Base-by-base conservation (phyloP, 768 basidiomycete genomes). In the Sporobolomyces roseus region DNA sequence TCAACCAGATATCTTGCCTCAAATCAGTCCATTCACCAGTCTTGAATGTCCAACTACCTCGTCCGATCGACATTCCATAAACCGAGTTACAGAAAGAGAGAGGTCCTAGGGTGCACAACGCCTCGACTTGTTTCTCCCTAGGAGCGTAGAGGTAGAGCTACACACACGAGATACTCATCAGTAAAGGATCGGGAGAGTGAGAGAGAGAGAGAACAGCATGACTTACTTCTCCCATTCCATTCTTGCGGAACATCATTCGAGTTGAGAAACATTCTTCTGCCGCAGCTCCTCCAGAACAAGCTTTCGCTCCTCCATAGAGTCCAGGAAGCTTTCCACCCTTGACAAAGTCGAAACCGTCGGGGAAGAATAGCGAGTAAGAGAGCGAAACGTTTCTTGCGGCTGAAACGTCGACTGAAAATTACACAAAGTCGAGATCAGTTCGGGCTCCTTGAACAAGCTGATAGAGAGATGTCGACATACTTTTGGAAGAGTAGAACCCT, bases 21-120 rank as follows among this genome's bases (percentile, higher is more conserved):
- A 91, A 81, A n/a, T 84, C 84, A 27, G 83, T 86, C 85, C 89
- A 88, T 65, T 77, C 77, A 49, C 88, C 88, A 6, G 84, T 79
- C 46, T 81, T 77, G 79, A 88, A 90, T 9, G 71, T 76, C 83
- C 86, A 90, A 2, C 85, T 70, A 9, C 88, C 88, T 63, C 88
- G 85, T 13, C 86, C 87, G 75, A 90, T 81, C 53, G 85, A 85
- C 63, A 68, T 69, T 45, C 75, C 76, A 58, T 74, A 74, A 17
- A 69, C 68, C 19, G 70, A 59, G 64, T 76, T 72, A 75, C 76
- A 77, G 63, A 56, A 73, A 33, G 63, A 68, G 35, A 71, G 60
- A 21, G 73, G 70, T 23, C 53, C 56, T 27, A 72, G 69, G 16
- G 56, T 52, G 68, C 76, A 77, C 23, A 75, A 61, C 29, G 69